phyloP scores from a whole-genome alignment of 768 basidiomycete genomes.

The Lentinula raphanica region DNA sequence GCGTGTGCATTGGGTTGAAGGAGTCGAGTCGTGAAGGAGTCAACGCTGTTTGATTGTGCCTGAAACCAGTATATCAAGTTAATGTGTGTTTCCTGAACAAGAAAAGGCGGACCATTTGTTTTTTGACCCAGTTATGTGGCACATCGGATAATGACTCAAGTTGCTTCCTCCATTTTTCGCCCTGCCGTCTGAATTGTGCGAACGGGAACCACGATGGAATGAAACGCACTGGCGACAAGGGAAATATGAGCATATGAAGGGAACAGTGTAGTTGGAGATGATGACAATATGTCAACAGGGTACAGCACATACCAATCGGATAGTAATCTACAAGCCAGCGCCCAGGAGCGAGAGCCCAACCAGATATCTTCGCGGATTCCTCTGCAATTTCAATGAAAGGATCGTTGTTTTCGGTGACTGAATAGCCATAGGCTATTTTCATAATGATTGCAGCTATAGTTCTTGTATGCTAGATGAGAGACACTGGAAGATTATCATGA shows the following conservation, averaged over 20 bases:
- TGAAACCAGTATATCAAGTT: too few relatives aligned
- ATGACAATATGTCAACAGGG: not conserved
- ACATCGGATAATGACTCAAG: conserved; percentile 30
- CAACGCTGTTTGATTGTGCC: conserved; percentile 25
- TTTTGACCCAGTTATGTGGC: conserved; percentile 40
- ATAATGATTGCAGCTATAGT: conserved; percentile 35
- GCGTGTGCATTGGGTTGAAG: conserved; percentile 23
- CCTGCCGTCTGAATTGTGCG: conserved; percentile 42
- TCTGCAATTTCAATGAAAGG: conserved; percentile 34
- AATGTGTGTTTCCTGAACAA: too few relatives aligned
- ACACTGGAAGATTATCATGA: too few relatives aligned
- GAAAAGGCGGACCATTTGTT: conserved; percentile 42
- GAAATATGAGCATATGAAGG: not conserved
- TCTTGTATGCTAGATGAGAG: too few relatives aligned
- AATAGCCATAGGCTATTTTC: conserved; percentile 40
- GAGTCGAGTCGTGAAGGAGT: conserved; percentile 42
- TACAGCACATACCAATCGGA: conserved; percentile 28
- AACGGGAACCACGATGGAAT: conserved; percentile 49
- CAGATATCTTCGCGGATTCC: conserved; percentile 34
- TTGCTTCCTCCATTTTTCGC: conserved; percentile 33
- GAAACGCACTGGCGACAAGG: conserved; percentile 33
- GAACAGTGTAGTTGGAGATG: not conserved
- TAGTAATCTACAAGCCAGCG: conserved; percentile 40
- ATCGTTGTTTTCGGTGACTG: conserved; percentile 27
- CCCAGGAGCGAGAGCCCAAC: conserved; percentile 34